Evolutionary conservation across 768 basidiomycete species (phyloP), one percentile per base, ranked within the genome.

Genomic region (Amanita pseudoporphyria): DNA sequence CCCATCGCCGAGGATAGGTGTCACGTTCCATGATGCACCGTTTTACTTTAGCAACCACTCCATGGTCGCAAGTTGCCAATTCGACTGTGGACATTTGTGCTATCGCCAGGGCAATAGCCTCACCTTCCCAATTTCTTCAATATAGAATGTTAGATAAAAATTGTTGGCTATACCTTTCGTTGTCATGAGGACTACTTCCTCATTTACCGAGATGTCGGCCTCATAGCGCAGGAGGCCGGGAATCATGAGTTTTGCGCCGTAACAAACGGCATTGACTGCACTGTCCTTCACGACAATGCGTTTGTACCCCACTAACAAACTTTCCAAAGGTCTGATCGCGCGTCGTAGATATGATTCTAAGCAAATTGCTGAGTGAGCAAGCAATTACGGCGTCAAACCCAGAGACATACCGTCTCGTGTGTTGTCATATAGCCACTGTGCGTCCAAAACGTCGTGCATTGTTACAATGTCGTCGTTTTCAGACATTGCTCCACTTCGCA

Each of bases 1-100:
- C 96, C 96, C 96, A 98, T 54, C 94, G 82, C 50, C 96, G 82
- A 35, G 96, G 96, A 66, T 99, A 99, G 16, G 91, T 88, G 66
- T 99, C 96, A 32, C 95, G 84, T 65, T 98, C 96, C 96, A 99
- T 99, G 62, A 99, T 98, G 63, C 95, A 97, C 45, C 96, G 77
- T 71, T 99, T 99, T 62, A 99, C 92, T 71, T 97, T 98, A 31
- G 96, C 96, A 37, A 98, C 95, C 51, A 99, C 91, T 41, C 96
- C 96, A 62, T 99, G 95, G 64, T 97, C 94, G 65, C 95, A 98
- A 2, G 94, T 95, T 7, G 92, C 87, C 44, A 99, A 82, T 65
- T 99, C 96, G 52, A 95, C 95, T 9, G 96, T 97, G 14, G 94
- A 90, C 96, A 99, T 99, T 63, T 95, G 92, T 16, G 94, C 90